Evolutionary conservation across 176 grass and related monocot genomes (phyloP), one percentile per base, ranked within the genome.

Genomic region (Phoenix roebelenii): DNA sequence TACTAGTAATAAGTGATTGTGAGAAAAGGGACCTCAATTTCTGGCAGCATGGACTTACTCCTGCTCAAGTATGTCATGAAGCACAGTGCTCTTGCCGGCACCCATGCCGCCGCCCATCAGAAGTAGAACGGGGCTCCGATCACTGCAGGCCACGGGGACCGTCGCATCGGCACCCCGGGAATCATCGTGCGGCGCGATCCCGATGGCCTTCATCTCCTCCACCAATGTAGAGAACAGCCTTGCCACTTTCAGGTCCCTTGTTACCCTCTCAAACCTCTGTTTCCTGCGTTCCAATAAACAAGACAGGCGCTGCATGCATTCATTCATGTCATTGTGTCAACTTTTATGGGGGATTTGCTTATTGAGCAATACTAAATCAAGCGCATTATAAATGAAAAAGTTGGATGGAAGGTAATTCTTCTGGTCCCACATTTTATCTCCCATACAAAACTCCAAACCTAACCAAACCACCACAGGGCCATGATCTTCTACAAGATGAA

Each of bases 81-180:
- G 81, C 35, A 89, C 82, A n/a, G 93, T 98, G 87, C 93, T 98
- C 78, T 98, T 98, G 79, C 87, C 93, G 25, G 87, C 88, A 4
- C 87, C 93, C 93, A 98, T 98, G 64, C 93, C 93, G 16, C 93
- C 93, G 51, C 93, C 93, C 93, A 92, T 98, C 6, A 98, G 73
- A n/a, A 98, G 79, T 23, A 92, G 87, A 9, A 98, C 93, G 0
- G 87, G 87, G 81, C 93, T 92, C 63, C 93, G 84, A 58, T 81
- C 60, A 10, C 81, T 51, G 59, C 58, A 84, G 19, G 93, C 87
- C 3, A 62, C 79, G 7, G 93, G 93, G 22, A 98, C 81, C 93
- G 89, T 81, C 63, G 85, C 79, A 23, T 85, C 87, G 23, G 54
- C 83, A 70, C 66, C 62, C 26, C 58, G 58, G 32, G 56, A 64